Conservation (phyloP, 164 flowering plant genomes). For the Magnolia sinica region DNA sequence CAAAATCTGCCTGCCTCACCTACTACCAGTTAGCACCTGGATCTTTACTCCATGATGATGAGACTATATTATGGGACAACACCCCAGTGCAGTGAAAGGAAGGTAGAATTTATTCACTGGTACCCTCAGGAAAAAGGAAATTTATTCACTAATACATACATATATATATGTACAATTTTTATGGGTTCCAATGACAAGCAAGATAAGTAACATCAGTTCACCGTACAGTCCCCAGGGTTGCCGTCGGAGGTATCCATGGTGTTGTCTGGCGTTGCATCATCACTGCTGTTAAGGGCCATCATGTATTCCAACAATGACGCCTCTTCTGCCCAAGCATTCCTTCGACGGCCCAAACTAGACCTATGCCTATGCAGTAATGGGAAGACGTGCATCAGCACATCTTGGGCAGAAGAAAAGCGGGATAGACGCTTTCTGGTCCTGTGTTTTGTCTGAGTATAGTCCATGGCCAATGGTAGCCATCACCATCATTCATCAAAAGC, state of each 20-base stretch:
- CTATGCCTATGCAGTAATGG: neutral
- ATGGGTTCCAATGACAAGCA: neutral
- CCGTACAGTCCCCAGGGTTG: neutral
- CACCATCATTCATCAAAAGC: constrained; percentile 10
- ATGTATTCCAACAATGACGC: constrained; percentile 1
- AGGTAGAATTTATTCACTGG: no score
- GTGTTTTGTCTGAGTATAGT: neutral
- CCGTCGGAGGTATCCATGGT: neutral
- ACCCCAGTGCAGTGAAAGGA: no score
- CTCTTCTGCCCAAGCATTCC: neutral
- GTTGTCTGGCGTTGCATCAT: neutral
- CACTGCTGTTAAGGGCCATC: neutral
- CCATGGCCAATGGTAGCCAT: constrained; percentile 11
- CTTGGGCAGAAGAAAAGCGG: neutral
- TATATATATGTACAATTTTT: neutral
- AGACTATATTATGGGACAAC: no score
- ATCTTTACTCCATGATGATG: no score
- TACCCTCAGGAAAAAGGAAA: neutral
- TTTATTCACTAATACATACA: neutral
- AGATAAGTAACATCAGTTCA: neutral
- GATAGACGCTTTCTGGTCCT: neutral
- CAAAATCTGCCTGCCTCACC: no score
- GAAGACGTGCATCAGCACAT: constrained; percentile 11
- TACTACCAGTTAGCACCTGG: no score
- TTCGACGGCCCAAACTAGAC: neutral